phyloP scores from a whole-genome alignment of 176 grass and related monocot species.

The maize (Zea mays) region Zm-B73-REFERENCE-NAM-5.0 NC_050096.1:5050501-5051000 shows the following conservation, averaged over 20 bases:
- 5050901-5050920: constrained; percentile 85
- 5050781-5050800: background rate
- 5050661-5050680: constrained; percentile 76
- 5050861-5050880: constrained; percentile 88
- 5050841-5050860: constrained; percentile 96
- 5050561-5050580: background rate
- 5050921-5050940: constrained; percentile 90
- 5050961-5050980: background rate
- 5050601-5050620: constrained; percentile 70
- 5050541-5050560: background rate
- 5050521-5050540: background rate
- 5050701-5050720: constrained; percentile 79
- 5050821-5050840: constrained; percentile 93
- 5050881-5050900: constrained; percentile 91
- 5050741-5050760: constrained; percentile 45
- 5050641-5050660: constrained; percentile 78
- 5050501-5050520: background rate
- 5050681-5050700: constrained; percentile 81
- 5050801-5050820: background rate
- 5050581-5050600: constrained; percentile 61
- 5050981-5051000: background rate
- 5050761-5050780: background rate
- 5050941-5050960: constrained; percentile 54
- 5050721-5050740: constrained; percentile 77
- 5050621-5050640: constrained; percentile 67